These are phyloP conservation scores for Sideroxylon spinosum DNA, from an alignment of 179 eudicot species.

Conservation along the genomic window DNA sequence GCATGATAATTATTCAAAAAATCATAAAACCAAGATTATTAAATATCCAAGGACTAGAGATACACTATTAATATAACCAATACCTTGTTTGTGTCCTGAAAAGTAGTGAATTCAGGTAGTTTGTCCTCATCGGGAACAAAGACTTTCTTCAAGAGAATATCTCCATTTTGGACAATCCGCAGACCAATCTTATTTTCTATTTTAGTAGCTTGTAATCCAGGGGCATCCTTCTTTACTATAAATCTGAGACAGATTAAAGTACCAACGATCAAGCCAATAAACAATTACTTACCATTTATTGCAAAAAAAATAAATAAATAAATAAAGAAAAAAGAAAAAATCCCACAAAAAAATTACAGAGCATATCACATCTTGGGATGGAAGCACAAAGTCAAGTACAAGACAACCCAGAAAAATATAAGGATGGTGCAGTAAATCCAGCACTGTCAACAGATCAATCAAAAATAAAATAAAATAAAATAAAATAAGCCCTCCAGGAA, in stretches of 20 bases:
- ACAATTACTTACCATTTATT: too few species aligned
- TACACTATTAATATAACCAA: not conserved
- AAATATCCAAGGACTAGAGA: not conserved
- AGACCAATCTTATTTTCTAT: slow-evolving; percentile 87
- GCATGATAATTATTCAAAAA: not conserved
- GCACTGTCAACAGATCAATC: not conserved
- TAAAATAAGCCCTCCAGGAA: not conserved
- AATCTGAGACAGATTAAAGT: slow-evolving; percentile 38
- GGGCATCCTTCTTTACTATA: slow-evolving; percentile 73
- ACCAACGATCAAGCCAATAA: not conserved
- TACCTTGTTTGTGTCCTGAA: slow-evolving; percentile 92
- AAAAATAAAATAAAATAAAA: too few species aligned
- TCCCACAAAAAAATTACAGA: too few species aligned
- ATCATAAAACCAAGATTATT: not conserved
- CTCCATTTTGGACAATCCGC: slow-evolving; percentile 94
- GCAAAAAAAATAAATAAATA: too few species aligned
- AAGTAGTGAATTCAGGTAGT: slow-evolving; percentile 83
- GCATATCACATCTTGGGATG: not conserved
- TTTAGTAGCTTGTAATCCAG: slow-evolving; percentile 83
- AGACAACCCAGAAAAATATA: not conserved
- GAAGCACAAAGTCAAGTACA: slow-evolving; percentile 9
- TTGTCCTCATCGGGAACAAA: slow-evolving; percentile 89
- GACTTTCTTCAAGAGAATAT: slow-evolving; percentile 65
- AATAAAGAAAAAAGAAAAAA: too few species aligned
- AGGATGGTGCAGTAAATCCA: not conserved